phyloP scores from a whole-genome alignment of 345 rosid genomes.

The Syzygium oleosum region DNA sequence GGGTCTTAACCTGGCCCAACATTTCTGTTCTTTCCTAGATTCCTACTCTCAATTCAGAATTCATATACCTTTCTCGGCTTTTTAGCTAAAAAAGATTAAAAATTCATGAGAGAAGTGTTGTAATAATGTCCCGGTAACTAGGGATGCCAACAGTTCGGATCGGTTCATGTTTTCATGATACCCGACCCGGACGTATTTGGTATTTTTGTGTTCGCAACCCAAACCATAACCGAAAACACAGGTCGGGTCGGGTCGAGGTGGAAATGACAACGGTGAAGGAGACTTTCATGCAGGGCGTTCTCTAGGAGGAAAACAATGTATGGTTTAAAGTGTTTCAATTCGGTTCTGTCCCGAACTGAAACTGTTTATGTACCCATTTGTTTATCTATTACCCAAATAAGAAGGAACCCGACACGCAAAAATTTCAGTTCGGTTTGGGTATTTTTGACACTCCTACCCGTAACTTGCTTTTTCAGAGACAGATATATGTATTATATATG shows the following conservation, averaged over 20 bases:
- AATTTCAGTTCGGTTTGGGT: not conserved
- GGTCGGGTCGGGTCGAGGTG: fast-evolving
- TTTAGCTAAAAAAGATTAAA: not conserved
- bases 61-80: not conserved
- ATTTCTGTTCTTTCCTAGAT: not conserved
- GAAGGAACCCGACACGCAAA: not conserved
- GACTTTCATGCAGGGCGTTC: not conserved
- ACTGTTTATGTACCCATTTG: not conserved
- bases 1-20: not conserved
- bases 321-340: not conserved
- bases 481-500: not conserved
- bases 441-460: not conserved
- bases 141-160: no score
- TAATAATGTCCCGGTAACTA: not conserved
- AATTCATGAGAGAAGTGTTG: not conserved
- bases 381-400: no score
- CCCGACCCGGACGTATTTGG: not conserved
- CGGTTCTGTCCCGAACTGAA: not conserved
- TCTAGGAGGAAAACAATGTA: fast-evolving
- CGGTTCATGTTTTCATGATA: no score
- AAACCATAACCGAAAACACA: not conserved
- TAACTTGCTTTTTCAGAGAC: not conserved
- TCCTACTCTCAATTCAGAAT: not conserved
- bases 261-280: not conserved
- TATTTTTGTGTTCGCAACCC: not conserved